phyloP scores from a whole-genome alignment of 1,284 basidiomycete genomes.

The Phlebopus sp. region DNA sequence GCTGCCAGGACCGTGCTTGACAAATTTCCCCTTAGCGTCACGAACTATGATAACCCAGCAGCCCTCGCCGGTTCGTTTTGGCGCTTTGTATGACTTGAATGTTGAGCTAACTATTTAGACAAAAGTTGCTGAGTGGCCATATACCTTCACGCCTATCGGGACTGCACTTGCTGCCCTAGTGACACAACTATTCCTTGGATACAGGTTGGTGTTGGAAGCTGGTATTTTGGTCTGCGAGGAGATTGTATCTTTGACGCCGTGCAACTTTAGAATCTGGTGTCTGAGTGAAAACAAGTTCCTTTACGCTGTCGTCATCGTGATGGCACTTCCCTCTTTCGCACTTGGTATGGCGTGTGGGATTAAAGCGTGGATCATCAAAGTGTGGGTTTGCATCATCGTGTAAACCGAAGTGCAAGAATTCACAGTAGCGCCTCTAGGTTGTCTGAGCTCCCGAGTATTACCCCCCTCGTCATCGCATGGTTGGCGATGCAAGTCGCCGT shows the following conservation, averaged over 20 bases:
- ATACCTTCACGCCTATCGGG: slow-evolving; percentile 42
- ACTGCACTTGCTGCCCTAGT: slow-evolving; percentile 42
- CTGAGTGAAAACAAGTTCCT: slow-evolving; percentile 37
- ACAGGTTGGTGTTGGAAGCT: slow-evolving; percentile 33
- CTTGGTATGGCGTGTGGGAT: slow-evolving; percentile 39
- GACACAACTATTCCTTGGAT: slow-evolving; percentile 43
- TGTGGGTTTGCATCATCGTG: slow-evolving; percentile 29
- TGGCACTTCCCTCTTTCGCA: slow-evolving; percentile 36
- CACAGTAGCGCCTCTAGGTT: slow-evolving; percentile 22
- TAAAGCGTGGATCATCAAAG: slow-evolving; percentile 35
- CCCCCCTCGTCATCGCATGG: slow-evolving; percentile 37
- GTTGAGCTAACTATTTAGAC: not conserved
- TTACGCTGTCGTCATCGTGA: slow-evolving; percentile 29
- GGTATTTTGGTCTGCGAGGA: not conserved
- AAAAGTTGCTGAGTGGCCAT: slow-evolving; percentile 42
- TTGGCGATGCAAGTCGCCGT: slow-evolving; percentile 38
- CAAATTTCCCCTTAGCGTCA: slow-evolving; percentile 8
- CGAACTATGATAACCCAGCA: slow-evolving; percentile 13
- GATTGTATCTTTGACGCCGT: not conserved
- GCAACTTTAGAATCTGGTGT: slow-evolving; percentile 27
- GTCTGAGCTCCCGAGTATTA: slow-evolving; percentile 21
- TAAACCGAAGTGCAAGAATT: not conserved
- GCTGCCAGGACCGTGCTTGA: not conserved
- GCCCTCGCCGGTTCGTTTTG: slow-evolving; percentile 12
- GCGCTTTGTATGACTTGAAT: not conserved